Conservation (phyloP, 768 basidiomycete species). For the Russula sp. region DNA sequence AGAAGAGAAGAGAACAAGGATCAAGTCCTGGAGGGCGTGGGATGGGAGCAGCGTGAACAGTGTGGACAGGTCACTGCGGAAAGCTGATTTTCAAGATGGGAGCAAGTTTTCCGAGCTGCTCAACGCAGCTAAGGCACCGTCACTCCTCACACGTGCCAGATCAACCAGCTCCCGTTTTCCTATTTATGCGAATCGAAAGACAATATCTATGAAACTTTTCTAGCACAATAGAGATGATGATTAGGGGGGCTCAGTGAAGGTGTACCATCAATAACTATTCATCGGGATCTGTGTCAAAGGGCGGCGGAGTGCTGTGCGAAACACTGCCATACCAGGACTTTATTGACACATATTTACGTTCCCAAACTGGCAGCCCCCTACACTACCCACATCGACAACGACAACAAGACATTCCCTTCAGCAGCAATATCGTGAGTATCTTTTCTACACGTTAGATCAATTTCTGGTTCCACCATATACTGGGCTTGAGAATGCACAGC, state of each 20-base stretch:
- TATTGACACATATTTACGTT: conserved; percentile 20
- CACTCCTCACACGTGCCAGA: conserved; percentile 11
- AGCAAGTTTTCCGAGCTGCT: conserved; percentile 5
- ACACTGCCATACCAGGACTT: background rate
- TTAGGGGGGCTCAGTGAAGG: background rate
- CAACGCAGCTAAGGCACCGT: background rate
- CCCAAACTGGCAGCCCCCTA: background rate
- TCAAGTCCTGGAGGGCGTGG: background rate
- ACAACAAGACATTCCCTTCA: conserved; percentile 35
- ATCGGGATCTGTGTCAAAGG: too few relatives aligned
- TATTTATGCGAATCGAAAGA: background rate
- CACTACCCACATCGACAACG: conserved; percentile 2
- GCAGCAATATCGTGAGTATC: conserved; percentile 45
- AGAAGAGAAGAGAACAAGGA: background rate
- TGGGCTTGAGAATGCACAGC: background rate
- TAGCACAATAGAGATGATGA: background rate
- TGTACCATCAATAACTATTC: background rate
- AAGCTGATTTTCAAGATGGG: background rate
- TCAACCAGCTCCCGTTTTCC: background rate
- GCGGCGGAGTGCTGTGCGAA: too few relatives aligned
- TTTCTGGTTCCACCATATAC: background rate
- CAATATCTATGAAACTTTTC: background rate
- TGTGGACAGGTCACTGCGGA: background rate
- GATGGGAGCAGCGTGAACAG: background rate
- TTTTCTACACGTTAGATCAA: conserved; percentile 17